Base-by-base conservation (phyloP, 169 alveolate genomes). In the Cryptosporidium viatorum region DNA sequence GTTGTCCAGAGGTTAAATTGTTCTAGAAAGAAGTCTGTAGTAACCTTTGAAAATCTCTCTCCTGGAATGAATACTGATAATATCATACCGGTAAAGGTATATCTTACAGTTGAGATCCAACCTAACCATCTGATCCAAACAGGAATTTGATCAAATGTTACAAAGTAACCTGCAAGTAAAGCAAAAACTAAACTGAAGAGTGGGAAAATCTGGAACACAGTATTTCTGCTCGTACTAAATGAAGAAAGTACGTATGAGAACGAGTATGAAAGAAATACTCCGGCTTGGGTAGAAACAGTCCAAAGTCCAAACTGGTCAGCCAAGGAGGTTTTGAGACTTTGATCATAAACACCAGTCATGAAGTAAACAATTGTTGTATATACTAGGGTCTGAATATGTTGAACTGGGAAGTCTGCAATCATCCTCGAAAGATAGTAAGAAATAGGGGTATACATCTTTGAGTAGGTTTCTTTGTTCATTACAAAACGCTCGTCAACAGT, bases 91-190 rank as follows among this genome's bases (percentile, higher is more conserved):
- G 89, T 80, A 31, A 37, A 94, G n/a, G 91, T 84, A 92, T 94
- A 94, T 69, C 92, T 93, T 74, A 93, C 89, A 59, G 93, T 65
- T 3, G 95, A 92, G 21, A 93, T 16, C 71, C 93, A 89, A 43
- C 93, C 93, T 51, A 94, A 62, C 92, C 93, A 92, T 31, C 92
- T 85, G 41, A 94, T 71, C 91, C 92, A 93, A 26, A 45, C 52
- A 0, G 97, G 96, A 55, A 94, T 91, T 70, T 87, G 92, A 26
- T 92, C 91, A 43, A 92, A 86, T 29, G 93, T 93, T 29, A 92
- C 92, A 84, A 94, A 94, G 85, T 92, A 86, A 0, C 97, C 97
- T 0, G 95, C 93, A 74, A 94, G 67, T n/a, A 80, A 50, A 50
- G 70, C 69, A 52, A 80, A 80, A 14, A 80, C 59, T 12, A 80